phyloP scores from a whole-genome alignment of 495 filamentous ascomycete genomes.

The Penicillium riverlandense region DNA sequence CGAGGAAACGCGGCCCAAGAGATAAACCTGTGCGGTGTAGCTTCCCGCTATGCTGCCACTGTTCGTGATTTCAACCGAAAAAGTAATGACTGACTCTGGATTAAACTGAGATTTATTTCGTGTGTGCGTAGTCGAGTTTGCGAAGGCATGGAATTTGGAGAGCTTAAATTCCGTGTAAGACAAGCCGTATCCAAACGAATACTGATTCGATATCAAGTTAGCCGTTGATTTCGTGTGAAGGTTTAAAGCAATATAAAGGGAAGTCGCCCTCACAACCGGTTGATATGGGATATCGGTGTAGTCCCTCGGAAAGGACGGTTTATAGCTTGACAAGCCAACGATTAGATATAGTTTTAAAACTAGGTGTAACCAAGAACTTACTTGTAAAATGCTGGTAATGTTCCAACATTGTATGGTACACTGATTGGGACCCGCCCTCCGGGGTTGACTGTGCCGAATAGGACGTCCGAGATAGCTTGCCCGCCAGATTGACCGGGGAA shows the following conservation, averaged over 20 bases:
- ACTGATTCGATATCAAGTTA: background rate
- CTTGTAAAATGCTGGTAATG: slow-evolving; percentile 7
- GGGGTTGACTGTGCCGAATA: slow-evolving; percentile 1
- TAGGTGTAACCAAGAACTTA: background rate
- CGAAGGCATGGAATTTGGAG: background rate
- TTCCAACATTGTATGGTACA: slow-evolving; percentile 2
- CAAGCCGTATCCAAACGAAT: slow-evolving; percentile 11
- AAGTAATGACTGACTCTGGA: slow-evolving; percentile 18
- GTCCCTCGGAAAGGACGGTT: slow-evolving; percentile 1
- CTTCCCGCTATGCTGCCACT: slow-evolving; percentile 22
- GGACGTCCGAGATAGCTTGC: slow-evolving; percentile 2
- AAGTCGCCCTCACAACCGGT: background rate
- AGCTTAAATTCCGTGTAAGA: slow-evolving; percentile 2
- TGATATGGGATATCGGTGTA: slow-evolving; percentile 3
- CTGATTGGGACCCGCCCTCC: slow-evolving; percentile 7
- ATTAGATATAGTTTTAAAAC: too few species aligned
- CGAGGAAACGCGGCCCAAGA: slow-evolving; percentile 25
- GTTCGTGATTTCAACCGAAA: slow-evolving; percentile 25
- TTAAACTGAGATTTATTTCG: slow-evolving; percentile 8
- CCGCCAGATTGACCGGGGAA: slow-evolving; percentile 6
- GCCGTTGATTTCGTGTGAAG: too few species aligned
- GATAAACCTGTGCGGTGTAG: slow-evolving; percentile 33
- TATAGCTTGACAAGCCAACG: background rate
- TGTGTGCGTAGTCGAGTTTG: background rate
- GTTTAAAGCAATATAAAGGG: too few species aligned